Evolutionary conservation across 805 yeast genomes (phyloP).

Genomic region (Cephaloascus albidus): DNA sequence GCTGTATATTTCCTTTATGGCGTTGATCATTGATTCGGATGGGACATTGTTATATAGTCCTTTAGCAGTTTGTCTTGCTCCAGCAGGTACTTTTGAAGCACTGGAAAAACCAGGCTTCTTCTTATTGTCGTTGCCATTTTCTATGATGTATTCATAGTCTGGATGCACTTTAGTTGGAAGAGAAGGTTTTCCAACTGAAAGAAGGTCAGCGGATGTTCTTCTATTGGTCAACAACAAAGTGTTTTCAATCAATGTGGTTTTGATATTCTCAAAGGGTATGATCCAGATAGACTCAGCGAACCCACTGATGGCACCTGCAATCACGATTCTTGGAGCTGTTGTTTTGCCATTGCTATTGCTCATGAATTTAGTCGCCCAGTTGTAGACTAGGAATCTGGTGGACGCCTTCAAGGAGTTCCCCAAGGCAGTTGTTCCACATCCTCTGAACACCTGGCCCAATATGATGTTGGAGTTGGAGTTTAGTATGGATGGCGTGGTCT

Average conservation of each 20-base stretch:
- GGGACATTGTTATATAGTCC: conserved; percentile 40
- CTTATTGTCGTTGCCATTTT: too few relatives aligned
- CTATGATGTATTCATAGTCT: neutral
- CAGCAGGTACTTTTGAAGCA: neutral
- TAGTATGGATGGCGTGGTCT: conserved; percentile 22
- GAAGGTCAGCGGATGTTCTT: too few relatives aligned
- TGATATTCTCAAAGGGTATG: conserved; percentile 86
- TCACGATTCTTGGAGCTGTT: conserved; percentile 70
- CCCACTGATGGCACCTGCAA: conserved; percentile 83
- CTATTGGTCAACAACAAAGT: conserved; percentile 23
- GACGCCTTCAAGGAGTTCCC: conserved; percentile 71
- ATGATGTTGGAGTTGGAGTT: conserved; percentile 19
- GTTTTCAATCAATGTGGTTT: conserved; percentile 73
- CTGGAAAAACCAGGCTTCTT: neutral
- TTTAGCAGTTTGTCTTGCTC: neutral
- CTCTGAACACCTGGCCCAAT: conserved; percentile 33
- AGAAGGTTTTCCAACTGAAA: too few relatives aligned
- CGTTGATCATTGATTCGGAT: conserved; percentile 39
- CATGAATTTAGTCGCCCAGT: conserved; percentile 63
- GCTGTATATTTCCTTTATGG: conserved; percentile 56
- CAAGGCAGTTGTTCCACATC: conserved; percentile 66
- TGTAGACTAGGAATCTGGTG: conserved; percentile 66
- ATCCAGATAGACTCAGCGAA: conserved; percentile 72
- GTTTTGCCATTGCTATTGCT: conserved; percentile 49
- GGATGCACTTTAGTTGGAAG: conserved; percentile 9